A percentile compares a stretch with the other conserved stretches of the same genome.
Conservation (phyloP, 441 rosid genomes). For the Jatropha podagrica region DNA sequence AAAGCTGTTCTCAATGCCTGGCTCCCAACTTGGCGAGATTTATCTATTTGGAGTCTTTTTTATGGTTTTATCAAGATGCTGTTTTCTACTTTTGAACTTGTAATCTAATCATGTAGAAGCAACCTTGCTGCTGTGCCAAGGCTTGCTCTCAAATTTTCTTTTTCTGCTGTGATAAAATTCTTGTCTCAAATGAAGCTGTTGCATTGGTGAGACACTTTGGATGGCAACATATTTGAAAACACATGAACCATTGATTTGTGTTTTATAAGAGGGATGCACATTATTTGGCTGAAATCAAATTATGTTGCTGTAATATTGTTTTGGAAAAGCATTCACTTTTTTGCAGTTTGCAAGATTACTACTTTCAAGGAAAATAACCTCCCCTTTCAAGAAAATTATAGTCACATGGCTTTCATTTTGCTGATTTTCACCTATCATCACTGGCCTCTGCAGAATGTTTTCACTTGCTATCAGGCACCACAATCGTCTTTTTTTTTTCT, state of each 20-base stretch:
- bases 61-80: not conserved
- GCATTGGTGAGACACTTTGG: not conserved
- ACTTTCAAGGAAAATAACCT: too few relatives aligned
- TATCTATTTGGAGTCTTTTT: not conserved
- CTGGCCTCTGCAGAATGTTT: too few relatives aligned
- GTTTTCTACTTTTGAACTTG: not conserved
- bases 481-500: too few relatives aligned
- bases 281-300: not conserved
- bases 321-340: too few relatives aligned
- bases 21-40: not conserved
- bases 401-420: too few relatives aligned
- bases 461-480: too few relatives aligned
- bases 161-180: not conserved
- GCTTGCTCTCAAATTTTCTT: not conserved
- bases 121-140: not conserved
- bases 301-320: too few relatives aligned
- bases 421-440: too few relatives aligned
- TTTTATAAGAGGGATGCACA: not conserved
- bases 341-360: too few relatives aligned
- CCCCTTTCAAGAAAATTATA: too few relatives aligned
- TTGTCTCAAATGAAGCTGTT: not conserved
- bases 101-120: not conserved
- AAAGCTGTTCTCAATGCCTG: too few relatives aligned
- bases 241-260: too few relatives aligned
- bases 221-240: not conserved